Percentiles rank a stretch among this genome's conserved stretches.
Conservation (phyloP, 768 basidiomycete species). For the Cystofilobasidium macerans region DNA sequence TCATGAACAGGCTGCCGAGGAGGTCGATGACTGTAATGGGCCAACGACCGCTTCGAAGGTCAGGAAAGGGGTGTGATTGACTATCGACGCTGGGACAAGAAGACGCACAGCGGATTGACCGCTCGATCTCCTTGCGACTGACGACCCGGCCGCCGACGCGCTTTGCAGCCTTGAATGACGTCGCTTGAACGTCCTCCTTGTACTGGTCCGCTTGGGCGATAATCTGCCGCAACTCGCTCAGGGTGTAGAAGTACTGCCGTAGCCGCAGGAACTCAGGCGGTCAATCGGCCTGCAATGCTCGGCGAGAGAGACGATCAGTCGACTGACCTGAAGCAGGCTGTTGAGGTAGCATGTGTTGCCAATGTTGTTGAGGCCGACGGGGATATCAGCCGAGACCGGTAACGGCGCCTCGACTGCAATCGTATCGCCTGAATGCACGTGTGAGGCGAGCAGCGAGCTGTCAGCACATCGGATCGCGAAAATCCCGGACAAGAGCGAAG, state of each 20-base stretch:
- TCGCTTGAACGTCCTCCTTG: constrained; percentile 50
- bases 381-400: constrained; percentile 46
- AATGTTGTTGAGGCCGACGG: constrained; percentile 75
- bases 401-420: constrained; percentile 12
- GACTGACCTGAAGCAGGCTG: constrained; percentile 56
- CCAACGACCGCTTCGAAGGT: not conserved
- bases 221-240: constrained; percentile 71
- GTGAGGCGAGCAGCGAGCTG: constrained; percentile 27
- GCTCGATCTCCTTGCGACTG: constrained; percentile 64
- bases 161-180: constrained; percentile 43
- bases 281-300: not conserved
- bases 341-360: constrained; percentile 78
- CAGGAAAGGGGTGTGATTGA: too few relatives aligned
- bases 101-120: constrained; percentile 68
- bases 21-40: constrained; percentile 59
- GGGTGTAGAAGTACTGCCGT: constrained; percentile 87
- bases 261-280: not conserved
- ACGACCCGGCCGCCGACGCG: constrained; percentile 80
- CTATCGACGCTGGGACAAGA: not conserved
- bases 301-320: not conserved
- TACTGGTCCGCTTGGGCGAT: constrained; percentile 55
- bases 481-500: not conserved
- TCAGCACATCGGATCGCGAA: not conserved
- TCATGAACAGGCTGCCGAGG: constrained; percentile 64
- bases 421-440: constrained; percentile 32